These are phyloP conservation scores for Cryptococcus sp. DNA, from an alignment of 1,284 basidiomycete genomes.

Conservation along the genomic window DNA sequence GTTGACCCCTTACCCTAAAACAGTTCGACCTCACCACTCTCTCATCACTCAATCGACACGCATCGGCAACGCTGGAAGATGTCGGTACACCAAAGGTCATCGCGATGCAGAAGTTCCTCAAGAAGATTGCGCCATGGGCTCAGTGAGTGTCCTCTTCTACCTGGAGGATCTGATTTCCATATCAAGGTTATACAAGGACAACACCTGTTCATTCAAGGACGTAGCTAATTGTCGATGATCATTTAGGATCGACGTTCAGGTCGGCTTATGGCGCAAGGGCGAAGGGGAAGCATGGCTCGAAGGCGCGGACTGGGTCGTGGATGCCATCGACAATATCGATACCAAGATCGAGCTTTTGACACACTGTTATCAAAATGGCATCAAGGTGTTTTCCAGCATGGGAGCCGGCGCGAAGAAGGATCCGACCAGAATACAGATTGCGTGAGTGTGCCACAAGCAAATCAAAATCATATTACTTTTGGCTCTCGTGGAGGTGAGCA, in stretches of 20 bases:
- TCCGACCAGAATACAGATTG: slow-evolving; percentile 90
- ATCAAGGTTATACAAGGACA: too few species aligned
- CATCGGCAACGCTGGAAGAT: slow-evolving; percentile 84
- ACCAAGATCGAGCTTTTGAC: slow-evolving; percentile 89
- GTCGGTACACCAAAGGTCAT: slow-evolving; percentile 93
- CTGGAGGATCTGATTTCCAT: too few species aligned
- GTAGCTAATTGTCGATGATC: not conserved
- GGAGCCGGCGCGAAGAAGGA: slow-evolving; percentile 96
- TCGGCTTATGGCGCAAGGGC: slow-evolving; percentile 79
- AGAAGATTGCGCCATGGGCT: slow-evolving; percentile 65
- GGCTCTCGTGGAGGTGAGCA: too few species aligned
- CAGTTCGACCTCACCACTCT: slow-evolving; percentile 92
- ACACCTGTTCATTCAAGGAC: too few species aligned
- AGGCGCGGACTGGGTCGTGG: slow-evolving; percentile 87
- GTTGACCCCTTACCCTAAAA: too few species aligned
- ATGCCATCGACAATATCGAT: slow-evolving; percentile 95
- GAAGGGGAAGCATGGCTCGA: slow-evolving; percentile 69
- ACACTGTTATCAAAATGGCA: slow-evolving; percentile 71
- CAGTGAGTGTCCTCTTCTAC: slow-evolving; percentile 30
- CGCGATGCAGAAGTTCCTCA: slow-evolving; percentile 73
- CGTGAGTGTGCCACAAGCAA: slow-evolving; percentile 37
- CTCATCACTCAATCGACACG: slow-evolving; percentile 90
- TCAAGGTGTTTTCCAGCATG: slow-evolving; percentile 95
- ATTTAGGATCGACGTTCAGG: slow-evolving; percentile 71
- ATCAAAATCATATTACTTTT: too few species aligned